These are phyloP conservation scores for Macrolepiota fuliginosa DNA, from an alignment of 768 basidiomycete genomes.

Conservation along the genomic window DNA sequence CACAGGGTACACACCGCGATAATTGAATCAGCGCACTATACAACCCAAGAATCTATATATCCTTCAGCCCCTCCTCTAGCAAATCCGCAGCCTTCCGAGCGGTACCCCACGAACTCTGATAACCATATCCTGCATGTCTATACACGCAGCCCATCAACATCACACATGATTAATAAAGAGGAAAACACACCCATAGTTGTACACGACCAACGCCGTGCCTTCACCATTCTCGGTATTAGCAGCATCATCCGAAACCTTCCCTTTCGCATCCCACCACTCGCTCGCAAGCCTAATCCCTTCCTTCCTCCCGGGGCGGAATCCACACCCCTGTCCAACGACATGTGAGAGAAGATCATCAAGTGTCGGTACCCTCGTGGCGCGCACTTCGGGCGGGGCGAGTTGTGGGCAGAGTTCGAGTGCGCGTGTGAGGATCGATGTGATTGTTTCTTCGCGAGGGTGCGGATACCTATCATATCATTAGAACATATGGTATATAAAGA, in stretches of 20 bases:
- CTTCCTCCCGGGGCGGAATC: constrained; percentile 51
- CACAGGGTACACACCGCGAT: background rate
- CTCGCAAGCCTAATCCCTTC: constrained; percentile 60
- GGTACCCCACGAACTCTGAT: constrained; percentile 21
- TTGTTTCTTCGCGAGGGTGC: constrained; percentile 59
- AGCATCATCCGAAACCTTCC: constrained; percentile 17
- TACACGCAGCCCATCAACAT: background rate
- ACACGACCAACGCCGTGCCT: constrained; percentile 22
- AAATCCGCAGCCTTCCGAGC: constrained; percentile 19
- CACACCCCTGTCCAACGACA: constrained; percentile 53
- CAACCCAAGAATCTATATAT: background rate
- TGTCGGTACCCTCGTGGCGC: constrained; percentile 42
- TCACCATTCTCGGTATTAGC: constrained; percentile 3
- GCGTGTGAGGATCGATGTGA: constrained; percentile 53
- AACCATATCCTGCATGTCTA: constrained; percentile 23
- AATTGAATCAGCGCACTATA: background rate
- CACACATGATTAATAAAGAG: background rate
- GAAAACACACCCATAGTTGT: constrained; percentile 33
- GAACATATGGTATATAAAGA: background rate
- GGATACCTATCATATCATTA: constrained; percentile 50
- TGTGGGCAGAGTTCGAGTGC: constrained; percentile 53
- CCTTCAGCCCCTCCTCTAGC: constrained; percentile 17
- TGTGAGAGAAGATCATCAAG: constrained; percentile 48
- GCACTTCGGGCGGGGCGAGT: constrained; percentile 52
- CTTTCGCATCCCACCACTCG: constrained; percentile 31